A percentile compares a stretch with the other conserved stretches of the same genome.
phyloP scores from a whole-genome alignment of 306 rosid genomes.

The Erythrophleum fordii region DNA sequence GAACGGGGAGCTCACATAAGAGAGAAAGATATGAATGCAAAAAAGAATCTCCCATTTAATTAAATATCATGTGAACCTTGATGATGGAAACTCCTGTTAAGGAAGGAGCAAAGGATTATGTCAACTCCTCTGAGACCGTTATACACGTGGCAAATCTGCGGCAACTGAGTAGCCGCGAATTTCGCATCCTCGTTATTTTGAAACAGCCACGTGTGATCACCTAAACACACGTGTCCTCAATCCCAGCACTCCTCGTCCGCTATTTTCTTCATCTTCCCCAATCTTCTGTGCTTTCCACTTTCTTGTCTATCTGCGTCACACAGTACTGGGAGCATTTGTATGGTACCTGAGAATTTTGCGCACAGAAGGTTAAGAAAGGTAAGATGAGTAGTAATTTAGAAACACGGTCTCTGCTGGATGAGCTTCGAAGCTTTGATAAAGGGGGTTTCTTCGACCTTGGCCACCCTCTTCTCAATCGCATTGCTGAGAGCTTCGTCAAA shows the following conservation, averaged over 20 bases:
- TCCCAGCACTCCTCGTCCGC: conserved; percentile 1
- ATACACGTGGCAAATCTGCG: conserved; percentile 35
- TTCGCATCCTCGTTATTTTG: conserved; percentile 5
- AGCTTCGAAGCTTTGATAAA: conserved; percentile 53
- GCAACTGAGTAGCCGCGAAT: conserved; percentile 34
- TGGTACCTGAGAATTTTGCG: neutral
- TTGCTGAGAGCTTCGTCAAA: conserved; percentile 75
- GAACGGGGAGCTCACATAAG: too few relatives aligned
- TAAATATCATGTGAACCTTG: too few relatives aligned
- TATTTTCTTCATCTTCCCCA: neutral
- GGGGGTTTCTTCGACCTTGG: conserved; percentile 67
- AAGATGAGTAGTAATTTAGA: conserved; percentile 50
- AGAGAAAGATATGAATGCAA: too few relatives aligned
- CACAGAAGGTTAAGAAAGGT: neutral
- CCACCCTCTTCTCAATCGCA: conserved; percentile 81
- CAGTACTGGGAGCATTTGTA: neutral
- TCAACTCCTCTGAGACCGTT: neutral
- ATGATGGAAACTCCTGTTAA: neutral
- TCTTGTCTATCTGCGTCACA: neutral
- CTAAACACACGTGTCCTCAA: conserved; percentile 52
- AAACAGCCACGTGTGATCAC: conserved; percentile 38
- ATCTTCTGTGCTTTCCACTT: neutral
- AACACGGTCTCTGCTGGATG: conserved; percentile 50
- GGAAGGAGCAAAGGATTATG: neutral
- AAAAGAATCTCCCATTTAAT: too few relatives aligned